Evolutionary conservation across 192 early-diverging fungal species (phyloP).

Genomic region (Helicostylum pulchrum): DNA sequence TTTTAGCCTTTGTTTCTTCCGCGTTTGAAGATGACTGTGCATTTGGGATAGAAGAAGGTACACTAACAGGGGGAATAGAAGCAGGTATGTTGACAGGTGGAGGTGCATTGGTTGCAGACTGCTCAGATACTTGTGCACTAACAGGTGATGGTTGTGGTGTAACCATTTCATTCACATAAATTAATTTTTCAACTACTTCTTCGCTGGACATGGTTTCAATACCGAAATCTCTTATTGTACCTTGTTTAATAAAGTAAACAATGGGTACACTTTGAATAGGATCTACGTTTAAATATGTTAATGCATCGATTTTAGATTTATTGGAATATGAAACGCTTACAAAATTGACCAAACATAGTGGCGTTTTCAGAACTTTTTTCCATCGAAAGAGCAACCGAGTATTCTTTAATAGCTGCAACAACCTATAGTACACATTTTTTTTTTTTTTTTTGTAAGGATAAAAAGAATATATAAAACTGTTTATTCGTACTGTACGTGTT

Average conservation of each 20-base stretch:
- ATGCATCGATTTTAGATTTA: not conserved
- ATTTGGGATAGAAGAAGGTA: not conserved
- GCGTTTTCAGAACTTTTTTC: slow-evolving; percentile 24
- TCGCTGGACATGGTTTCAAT: slow-evolving; percentile 10
- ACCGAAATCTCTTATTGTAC: slow-evolving; percentile 25
- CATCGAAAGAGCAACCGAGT: slow-evolving; percentile 18
- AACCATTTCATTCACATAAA: not conserved
- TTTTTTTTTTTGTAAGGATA: not conserved
- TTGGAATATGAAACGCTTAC: slow-evolving; percentile 5
- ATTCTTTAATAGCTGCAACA: not conserved
- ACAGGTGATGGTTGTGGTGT: not conserved
- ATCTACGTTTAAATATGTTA: slow-evolving; percentile 7
- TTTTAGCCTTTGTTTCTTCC: not conserved
- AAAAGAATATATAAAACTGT: not conserved
- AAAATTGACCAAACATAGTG: slow-evolving; percentile 30
- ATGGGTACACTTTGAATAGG: slow-evolving; percentile 18
- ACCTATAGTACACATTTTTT: not conserved
- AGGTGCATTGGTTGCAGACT: not conserved
- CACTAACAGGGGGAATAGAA: not conserved
- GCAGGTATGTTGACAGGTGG: not conserved
- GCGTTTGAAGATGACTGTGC: not conserved
- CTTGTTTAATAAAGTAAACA: slow-evolving; percentile 29
- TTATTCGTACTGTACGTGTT: not conserved
- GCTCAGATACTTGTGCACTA: not conserved
- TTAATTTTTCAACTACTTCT: slow-evolving; percentile 8